Percentiles rank a stretch among this genome's conserved stretches.
Evolutionary conservation across 768 basidiomycete species (phyloP).

Genomic region (Mycena alexandri): DNA sequence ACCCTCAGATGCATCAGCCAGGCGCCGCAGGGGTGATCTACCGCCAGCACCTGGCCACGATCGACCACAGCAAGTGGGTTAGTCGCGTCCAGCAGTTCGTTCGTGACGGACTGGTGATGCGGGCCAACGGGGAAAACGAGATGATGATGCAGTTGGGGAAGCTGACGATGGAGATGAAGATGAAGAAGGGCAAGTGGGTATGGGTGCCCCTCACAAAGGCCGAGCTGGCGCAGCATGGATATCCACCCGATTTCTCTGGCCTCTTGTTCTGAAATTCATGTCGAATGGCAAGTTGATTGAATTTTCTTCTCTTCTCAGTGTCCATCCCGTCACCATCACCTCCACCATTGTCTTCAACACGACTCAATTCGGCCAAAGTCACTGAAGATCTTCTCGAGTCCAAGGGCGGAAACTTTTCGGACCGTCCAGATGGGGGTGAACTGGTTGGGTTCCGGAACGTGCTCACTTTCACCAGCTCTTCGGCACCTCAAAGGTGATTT

Average conservation of each 20-base stretch:
- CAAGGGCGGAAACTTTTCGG: conserved; percentile 26
- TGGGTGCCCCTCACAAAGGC: conserved; percentile 25
- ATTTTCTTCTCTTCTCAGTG: no score
- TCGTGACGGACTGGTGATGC: conserved; percentile 32
- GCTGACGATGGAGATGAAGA: conserved; percentile 26
- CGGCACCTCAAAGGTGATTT: conserved; percentile 23
- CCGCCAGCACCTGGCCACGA: not conserved
- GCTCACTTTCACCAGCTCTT: conserved; percentile 26
- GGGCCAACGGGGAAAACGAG: not conserved
- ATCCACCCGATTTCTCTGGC: conserved; percentile 22
- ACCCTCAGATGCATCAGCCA: not conserved
- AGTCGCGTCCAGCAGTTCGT: conserved; percentile 23
- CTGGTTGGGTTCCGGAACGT: conserved; percentile 27
- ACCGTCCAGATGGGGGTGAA: conserved; percentile 33
- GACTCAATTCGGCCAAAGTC: conserved; percentile 19
- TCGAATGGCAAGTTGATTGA: no score
- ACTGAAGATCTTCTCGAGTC: conserved; percentile 29
- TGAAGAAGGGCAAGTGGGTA: conserved; percentile 34
- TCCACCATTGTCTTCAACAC: no score
- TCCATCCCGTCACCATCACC: no score
- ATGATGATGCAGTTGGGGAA: conserved; percentile 22
- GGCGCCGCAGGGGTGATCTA: not conserved
- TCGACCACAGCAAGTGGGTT: conserved; percentile 28
- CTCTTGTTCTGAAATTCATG: conserved; percentile 14
- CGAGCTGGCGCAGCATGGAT: conserved; percentile 14